phyloP scores from a whole-genome alignment of 305 asterid genomes.

The Fraxinus greggii region DNA sequence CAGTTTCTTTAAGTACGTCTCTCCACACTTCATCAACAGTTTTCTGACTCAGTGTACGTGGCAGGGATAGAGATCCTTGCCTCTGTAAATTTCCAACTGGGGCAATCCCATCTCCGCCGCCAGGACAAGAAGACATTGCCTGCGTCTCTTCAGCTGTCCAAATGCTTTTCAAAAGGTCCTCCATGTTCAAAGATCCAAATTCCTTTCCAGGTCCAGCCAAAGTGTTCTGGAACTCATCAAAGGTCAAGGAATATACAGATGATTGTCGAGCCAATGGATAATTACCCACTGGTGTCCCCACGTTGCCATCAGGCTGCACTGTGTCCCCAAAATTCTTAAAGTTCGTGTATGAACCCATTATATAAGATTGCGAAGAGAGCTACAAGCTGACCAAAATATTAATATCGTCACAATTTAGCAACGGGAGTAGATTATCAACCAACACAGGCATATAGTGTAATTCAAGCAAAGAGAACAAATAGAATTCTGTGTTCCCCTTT shows the following conservation, averaged over 20 bases:
- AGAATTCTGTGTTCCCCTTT: background rate
- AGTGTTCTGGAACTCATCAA: slow-evolving; percentile 87
- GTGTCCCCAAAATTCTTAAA: slow-evolving; percentile 61
- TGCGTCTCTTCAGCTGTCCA: slow-evolving; percentile 93
- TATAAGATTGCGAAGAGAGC: slow-evolving; percentile 25
- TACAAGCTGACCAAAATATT: slow-evolving; percentile 37
- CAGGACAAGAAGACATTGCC: slow-evolving; percentile 33
- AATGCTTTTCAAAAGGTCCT: slow-evolving; percentile 86
- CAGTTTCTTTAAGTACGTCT: slow-evolving; percentile 59
- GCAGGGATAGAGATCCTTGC: slow-evolving; percentile 85
- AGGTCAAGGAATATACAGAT: slow-evolving; percentile 77
- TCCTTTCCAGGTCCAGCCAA: slow-evolving; percentile 80
- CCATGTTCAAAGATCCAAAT: slow-evolving; percentile 94
- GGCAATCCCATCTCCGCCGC: slow-evolving; percentile 34
- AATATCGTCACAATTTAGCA: slow-evolving; percentile 19
- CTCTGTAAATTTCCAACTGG: slow-evolving; percentile 63
- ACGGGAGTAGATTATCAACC: background rate
- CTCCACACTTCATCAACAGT: slow-evolving; percentile 96
- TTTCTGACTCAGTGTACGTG: slow-evolving; percentile 80
- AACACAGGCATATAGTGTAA: background rate
- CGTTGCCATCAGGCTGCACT: slow-evolving; percentile 43
- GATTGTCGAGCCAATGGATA: slow-evolving; percentile 72
- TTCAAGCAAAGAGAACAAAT: background rate
- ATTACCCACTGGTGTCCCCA: slow-evolving; percentile 42
- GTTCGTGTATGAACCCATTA: slow-evolving; percentile 75